phyloP scores from a whole-genome alignment of 2,329 filamentous ascomycete species.

The Xylaria sp. region DNA sequence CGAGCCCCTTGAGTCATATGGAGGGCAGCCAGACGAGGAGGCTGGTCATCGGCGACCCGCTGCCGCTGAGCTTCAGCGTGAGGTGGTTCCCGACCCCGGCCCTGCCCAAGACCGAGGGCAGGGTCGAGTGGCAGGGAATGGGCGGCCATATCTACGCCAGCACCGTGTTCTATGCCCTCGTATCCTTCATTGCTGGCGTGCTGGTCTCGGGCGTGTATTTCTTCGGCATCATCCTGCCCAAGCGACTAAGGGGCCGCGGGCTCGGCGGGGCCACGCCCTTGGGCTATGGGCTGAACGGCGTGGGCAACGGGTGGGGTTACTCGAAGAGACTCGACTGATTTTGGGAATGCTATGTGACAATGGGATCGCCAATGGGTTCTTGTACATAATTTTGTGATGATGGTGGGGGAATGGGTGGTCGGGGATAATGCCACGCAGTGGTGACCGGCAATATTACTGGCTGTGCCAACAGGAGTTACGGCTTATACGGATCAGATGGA shows the following conservation, averaged over 20 bases:
- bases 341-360: slow-evolving; percentile 1
- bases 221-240: slow-evolving; percentile 61
- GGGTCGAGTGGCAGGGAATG: slow-evolving; percentile 66
- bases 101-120: slow-evolving; percentile 68
- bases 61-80: slow-evolving; percentile 79
- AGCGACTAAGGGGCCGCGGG: slow-evolving; percentile 51
- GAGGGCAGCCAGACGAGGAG: slow-evolving; percentile 58
- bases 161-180: slow-evolving; percentile 64
- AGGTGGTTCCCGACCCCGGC: slow-evolving; percentile 82
- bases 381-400: slow-evolving; percentile 19
- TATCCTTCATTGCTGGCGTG: slow-evolving; percentile 60
- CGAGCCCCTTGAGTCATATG: slow-evolving; percentile 69
- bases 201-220: slow-evolving; percentile 61
- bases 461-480: slow-evolving; percentile 24
- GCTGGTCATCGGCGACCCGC: slow-evolving; percentile 83
- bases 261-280: slow-evolving; percentile 61
- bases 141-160: slow-evolving; percentile 66
- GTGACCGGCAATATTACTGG: slow-evolving; percentile 2
- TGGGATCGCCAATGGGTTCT: not conserved
- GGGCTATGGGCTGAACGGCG: slow-evolving; percentile 56
- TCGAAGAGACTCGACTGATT: slow-evolving; percentile 54
- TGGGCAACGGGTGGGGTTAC: slow-evolving; percentile 64
- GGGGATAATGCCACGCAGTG: slow-evolving; percentile 5
- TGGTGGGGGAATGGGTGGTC: no score
- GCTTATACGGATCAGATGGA: slow-evolving; percentile 16